A percentile compares a stretch with the other conserved stretches of the same genome.
phyloP scores from a whole-genome alignment of 2,329 filamentous ascomycete species.

The Pseudocercospora musae region DNA sequence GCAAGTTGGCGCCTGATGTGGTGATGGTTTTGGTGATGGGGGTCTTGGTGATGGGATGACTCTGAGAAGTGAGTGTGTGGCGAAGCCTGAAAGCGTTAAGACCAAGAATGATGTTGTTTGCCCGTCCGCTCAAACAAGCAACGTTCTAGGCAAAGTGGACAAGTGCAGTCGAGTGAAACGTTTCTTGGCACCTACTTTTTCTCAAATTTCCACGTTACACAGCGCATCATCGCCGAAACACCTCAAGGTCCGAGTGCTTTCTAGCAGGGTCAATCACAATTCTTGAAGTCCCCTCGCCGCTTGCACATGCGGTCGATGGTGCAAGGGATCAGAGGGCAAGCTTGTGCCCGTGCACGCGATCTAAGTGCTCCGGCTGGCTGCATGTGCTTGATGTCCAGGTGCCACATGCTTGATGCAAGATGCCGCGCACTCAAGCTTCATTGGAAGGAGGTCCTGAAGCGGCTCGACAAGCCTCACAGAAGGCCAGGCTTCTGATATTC shows the following conservation, averaged over 20 bases:
- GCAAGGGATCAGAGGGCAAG: background rate
- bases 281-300: background rate
- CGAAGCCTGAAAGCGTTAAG: background rate
- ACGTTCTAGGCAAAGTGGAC: conserved; percentile 1
- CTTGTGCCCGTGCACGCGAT: background rate
- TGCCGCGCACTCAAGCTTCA: background rate
- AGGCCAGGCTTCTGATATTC: background rate
- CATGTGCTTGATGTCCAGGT: background rate
- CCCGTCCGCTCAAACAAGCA: background rate
- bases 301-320: background rate
- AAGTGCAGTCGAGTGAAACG: conserved; percentile 4
- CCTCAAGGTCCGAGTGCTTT: background rate
- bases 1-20: background rate
- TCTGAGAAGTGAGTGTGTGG: background rate
- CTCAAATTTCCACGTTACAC: conserved; percentile 7
- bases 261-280: background rate
- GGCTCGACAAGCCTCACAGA: background rate
- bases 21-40: background rate
- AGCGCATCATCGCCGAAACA: background rate
- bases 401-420: background rate
- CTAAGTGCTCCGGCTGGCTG: background rate
- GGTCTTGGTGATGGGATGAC: background rate
- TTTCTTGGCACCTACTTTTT: conserved; percentile 4
- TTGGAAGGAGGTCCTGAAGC: background rate
- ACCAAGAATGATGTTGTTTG: background rate